phyloP scores from a whole-genome alignment of 805 yeast species.

The Vanderwaltozyma yarrowii region DNA sequence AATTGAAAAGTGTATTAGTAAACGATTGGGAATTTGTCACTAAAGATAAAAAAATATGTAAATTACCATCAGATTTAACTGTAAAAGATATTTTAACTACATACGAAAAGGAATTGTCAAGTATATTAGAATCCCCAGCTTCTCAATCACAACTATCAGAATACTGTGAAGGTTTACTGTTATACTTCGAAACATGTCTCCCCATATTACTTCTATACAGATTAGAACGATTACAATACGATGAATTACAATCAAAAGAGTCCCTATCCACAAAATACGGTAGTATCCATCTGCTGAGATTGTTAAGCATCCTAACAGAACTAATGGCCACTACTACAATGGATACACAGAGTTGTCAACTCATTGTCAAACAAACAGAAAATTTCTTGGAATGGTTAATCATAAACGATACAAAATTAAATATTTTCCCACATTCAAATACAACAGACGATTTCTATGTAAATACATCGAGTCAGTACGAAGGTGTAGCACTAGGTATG shows the following conservation, averaged over 20 bases:
- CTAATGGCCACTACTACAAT: slow-evolving; percentile 67
- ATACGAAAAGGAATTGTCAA: slow-evolving; percentile 32
- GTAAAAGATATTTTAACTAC: slow-evolving; percentile 45
- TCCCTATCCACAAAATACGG: slow-evolving; percentile 41
- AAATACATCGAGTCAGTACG: slow-evolving; percentile 28
- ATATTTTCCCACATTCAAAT: slow-evolving; percentile 8
- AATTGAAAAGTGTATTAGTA: slow-evolving; percentile 60
- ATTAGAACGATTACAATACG: slow-evolving; percentile 24
- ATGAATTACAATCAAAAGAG: slow-evolving; percentile 10
- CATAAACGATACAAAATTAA: slow-evolving; percentile 3
- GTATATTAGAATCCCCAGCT: slow-evolving; percentile 26
- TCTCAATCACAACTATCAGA: slow-evolving; percentile 48
- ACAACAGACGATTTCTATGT: slow-evolving; percentile 16
- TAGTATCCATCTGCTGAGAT: slow-evolving; percentile 67
- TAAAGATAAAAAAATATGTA: slow-evolving; percentile 60
- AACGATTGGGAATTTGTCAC: slow-evolving; percentile 94
- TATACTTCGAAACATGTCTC: slow-evolving; percentile 65
- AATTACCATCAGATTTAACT: slow-evolving; percentile 46
- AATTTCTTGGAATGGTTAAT: slow-evolving; percentile 21
- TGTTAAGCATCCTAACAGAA: slow-evolving; percentile 73
- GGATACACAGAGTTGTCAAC: slow-evolving; percentile 54
- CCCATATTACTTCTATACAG: slow-evolving; percentile 23
- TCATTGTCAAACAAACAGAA: slow-evolving; percentile 23
- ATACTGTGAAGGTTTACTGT: slow-evolving; percentile 54
- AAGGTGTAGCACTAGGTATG: slow-evolving; percentile 28